Conservation (phyloP, 805 yeast genomes). For the Yueomyces sp. region DNA sequence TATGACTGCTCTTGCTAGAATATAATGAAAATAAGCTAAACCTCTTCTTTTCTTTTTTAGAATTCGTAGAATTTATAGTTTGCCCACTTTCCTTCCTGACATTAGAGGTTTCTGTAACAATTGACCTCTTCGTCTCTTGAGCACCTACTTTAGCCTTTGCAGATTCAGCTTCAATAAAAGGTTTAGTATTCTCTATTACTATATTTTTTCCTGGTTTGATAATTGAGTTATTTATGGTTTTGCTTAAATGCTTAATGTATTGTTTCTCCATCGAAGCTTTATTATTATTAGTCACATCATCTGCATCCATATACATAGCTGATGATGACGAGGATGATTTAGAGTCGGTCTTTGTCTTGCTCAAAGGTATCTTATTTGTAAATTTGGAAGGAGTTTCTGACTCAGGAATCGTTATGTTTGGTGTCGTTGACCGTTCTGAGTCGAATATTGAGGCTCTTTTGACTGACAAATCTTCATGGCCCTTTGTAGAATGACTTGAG, state of each 20-base stretch:
- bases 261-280: neutral
- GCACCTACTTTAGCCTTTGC: too few relatives aligned
- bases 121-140: too few relatives aligned
- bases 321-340: neutral
- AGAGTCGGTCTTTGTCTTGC: neutral
- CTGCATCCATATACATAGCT: neutral
- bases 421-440: conserved; percentile 1
- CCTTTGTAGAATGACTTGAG: neutral
- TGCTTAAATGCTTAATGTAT: neutral
- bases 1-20: too few relatives aligned
- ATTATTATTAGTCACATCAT: neutral
- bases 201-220: neutral
- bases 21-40: too few relatives aligned
- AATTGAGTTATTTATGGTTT: neutral
- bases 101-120: too few relatives aligned
- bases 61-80: too few relatives aligned
- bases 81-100: too few relatives aligned
- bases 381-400: neutral
- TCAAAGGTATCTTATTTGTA: neutral
- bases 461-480: neutral
- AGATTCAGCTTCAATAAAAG: neutral
- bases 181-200: neutral
- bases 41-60: too few relatives aligned
- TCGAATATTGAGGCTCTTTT: neutral
- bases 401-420: neutral